Base-by-base conservation (phyloP, 2,329 filamentous ascomycete genomes). In the Alternaria dauci region DNA sequence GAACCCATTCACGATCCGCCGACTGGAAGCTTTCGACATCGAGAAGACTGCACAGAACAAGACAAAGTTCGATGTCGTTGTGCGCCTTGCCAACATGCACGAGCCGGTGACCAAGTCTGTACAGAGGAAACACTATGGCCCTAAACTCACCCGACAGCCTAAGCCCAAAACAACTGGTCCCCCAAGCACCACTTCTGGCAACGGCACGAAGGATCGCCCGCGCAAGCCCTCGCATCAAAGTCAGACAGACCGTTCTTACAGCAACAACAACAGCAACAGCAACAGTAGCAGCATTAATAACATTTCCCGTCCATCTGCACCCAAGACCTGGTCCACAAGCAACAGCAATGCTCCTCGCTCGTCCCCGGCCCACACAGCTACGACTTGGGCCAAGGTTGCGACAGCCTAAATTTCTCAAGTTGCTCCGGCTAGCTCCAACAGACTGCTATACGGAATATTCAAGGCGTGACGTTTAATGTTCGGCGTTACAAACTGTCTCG, bases 161-260 rank as follows among this genome's bases (percentile, higher is more conserved):
- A 77, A 76, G 61, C 65, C 69, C 12, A 75, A 74, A 59, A 71
- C 73, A 28, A 70, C 62, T 52, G 67, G 58, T 58, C 66, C 62
- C 2, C 59, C 66, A 9, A 68, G 63, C 55, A 69, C 63, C 12
- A 55, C 67, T 23, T 52, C 70, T 47, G 57, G 58, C n/a, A 59
- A 52, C 16, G 57, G 58, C 51, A 52, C 66, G 39, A 78, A 73
- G 39, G 68, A 71, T 12, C 72, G 72, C 25, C 55, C 69, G 23
- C 71, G 74, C 26, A 78, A 78, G 58, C 63, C 72, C 8, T 72
- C 75, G 16, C 71, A 75, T 47, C 72, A 74, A 55, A 60, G 66
- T 39, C 70, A 74, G 58, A 64, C 65, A 14, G 68, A 72, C 28
- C 70, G 66, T n/a, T 63, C 71, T 8, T 70, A 66, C 52, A 69